Evolutionary conservation across 176 grass and related monocot species (phyloP).

Genomic region (Oryza meyeriana): DNA sequence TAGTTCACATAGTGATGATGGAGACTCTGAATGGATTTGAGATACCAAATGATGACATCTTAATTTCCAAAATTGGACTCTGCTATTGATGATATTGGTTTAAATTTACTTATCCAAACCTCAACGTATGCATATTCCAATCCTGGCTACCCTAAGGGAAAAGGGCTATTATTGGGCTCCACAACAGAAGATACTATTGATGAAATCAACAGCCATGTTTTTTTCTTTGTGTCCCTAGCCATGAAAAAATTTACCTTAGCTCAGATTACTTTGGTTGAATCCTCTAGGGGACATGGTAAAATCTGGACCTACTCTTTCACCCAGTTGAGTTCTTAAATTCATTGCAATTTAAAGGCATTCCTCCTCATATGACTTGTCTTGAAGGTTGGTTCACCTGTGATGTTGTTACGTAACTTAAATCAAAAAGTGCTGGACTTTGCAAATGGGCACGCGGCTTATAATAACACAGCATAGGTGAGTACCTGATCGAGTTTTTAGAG

Average conservation of each 20-base stretch:
- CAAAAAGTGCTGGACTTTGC: neutral
- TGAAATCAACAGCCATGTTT: too few relatives aligned
- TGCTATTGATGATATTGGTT: slow-evolving; percentile 15
- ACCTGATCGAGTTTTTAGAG: neutral
- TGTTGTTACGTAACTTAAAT: neutral
- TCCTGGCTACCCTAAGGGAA: neutral
- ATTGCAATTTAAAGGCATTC: too few relatives aligned
- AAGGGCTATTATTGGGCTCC: neutral
- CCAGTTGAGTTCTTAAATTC: slow-evolving; percentile 13
- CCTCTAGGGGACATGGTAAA: neutral
- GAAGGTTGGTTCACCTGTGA: slow-evolving; percentile 6
- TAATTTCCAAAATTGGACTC: neutral
- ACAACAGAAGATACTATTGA: slow-evolving; percentile 4
- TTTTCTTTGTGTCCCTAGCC: too few relatives aligned
- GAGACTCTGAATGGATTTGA: neutral
- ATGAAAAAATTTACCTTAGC: too few relatives aligned
- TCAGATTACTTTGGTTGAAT: too few relatives aligned
- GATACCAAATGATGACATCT: neutral
- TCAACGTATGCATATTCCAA: neutral
- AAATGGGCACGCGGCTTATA: slow-evolving; percentile 16
- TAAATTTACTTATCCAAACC: neutral
- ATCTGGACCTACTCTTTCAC: slow-evolving; percentile 1
- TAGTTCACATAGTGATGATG: too few relatives aligned
- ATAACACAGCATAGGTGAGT: slow-evolving; percentile 2
- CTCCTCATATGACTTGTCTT: neutral